Evolutionary conservation across 129 eudicot genomes (phyloP), one percentile per base, ranked within the genome.

Genomic region (Glebionis coronaria): DNA sequence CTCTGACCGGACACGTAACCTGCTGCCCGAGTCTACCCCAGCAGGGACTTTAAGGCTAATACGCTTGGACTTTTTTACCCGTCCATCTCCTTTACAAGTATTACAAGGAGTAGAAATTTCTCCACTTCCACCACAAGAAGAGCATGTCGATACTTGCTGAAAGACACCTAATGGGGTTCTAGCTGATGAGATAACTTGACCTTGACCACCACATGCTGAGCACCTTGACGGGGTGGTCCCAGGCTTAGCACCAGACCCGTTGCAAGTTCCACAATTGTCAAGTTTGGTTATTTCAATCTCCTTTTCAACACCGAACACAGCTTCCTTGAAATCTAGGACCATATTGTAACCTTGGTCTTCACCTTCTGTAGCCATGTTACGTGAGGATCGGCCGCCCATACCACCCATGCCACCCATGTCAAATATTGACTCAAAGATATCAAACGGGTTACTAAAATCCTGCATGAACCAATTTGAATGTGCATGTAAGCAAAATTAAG

Each of bases 391-490:
- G 11, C 87, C 96, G 59, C 96, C 96, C 96, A 87, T 85, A 51
- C 91, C 79, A 8, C 96, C 95, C 90, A 88, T 86, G 15, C 87
- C 92, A 61, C 85, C 70, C 73, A 85, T 84, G 59, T 84, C 91
- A 44, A 89, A 84, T 54, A 94, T 58, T 20, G 90, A 79, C 77
- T 94, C 97, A 23, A 94, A 94, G 63, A 84, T 67, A 57, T 84
- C 95, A 73, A 92, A 92, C 2, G 98, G 95, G 71, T 76, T 94
- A 86, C 90, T 84, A 78, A 81, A 93, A 81, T 87, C 99, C 97
- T 93, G 85, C 53, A n/a, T 3, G 44, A 9, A 44, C 12, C 61
- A 54, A 49, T 67, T 63, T 4, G 31, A 72, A 52, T 23, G 65
- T 69, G 38, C 52, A 54, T 25, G 44, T 71, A 21, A 35, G 40